Conservation (phyloP, 768 basidiomycete genomes). For the Pluteus cervinus region DNA sequence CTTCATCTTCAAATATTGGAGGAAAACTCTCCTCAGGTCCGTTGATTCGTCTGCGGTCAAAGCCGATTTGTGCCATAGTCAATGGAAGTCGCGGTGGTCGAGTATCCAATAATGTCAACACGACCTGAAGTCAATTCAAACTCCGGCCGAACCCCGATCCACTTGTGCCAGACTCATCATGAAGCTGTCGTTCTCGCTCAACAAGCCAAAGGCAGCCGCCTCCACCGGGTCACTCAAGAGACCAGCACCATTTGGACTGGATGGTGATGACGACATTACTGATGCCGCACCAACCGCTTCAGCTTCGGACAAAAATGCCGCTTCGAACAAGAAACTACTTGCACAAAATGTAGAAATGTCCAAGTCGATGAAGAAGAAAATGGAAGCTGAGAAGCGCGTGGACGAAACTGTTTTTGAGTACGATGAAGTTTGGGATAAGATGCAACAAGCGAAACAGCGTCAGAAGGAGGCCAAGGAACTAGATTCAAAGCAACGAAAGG, state of each 20-base stretch:
- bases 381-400: conserved; percentile 73
- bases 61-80: conserved; percentile 45
- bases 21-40: conserved; percentile 82
- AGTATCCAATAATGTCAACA: not conserved
- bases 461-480: conserved; percentile 74
- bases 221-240: conserved; percentile 43
- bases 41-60: conserved; percentile 85
- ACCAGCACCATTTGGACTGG: conserved; percentile 56
- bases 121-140: conserved; percentile 19
- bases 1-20: conserved; percentile 47
- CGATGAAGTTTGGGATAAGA: conserved; percentile 93
- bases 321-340: conserved; percentile 47
- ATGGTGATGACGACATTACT: conserved; percentile 56
- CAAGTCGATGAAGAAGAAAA: conserved; percentile 60
- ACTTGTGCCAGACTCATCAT: conserved; percentile 33
- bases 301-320: conserved; percentile 27
- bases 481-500: conserved; percentile 76
- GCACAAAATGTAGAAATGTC: conserved; percentile 58
- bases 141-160: conserved; percentile 18
- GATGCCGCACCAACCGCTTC: conserved; percentile 43
- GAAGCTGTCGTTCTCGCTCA: conserved; percentile 90
- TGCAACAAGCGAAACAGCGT: conserved; percentile 78
- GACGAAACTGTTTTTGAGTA: conserved; percentile 89
- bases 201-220: conserved; percentile 49
- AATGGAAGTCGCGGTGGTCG: conserved; percentile 4